Conservation (phyloP, 2,329 filamentous ascomycete genomes). For the Neonectria ditissima region DNA sequence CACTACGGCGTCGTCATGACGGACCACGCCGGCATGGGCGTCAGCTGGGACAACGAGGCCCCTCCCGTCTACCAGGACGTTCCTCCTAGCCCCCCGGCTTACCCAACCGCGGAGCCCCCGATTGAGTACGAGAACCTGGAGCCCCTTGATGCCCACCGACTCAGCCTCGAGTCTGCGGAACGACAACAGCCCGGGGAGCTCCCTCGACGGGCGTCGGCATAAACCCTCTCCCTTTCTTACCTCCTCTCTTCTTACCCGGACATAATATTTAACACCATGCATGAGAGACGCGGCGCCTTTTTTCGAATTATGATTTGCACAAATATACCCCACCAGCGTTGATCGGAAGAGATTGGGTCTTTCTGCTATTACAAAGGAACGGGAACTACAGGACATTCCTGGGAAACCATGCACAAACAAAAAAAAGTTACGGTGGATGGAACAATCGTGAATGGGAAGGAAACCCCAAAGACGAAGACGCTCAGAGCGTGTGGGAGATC, state of each 20-base stretch:
- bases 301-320: constrained; percentile 36
- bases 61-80: constrained; percentile 96
- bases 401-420: constrained; percentile 34
- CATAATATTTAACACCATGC: constrained; percentile 34
- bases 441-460: constrained; percentile 29
- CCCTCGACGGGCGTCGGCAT: constrained; percentile 29
- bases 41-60: constrained; percentile 97
- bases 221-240: constrained; percentile 1
- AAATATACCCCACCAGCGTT: constrained; percentile 47
- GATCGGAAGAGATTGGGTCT: constrained; percentile 37
- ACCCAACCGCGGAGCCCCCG: constrained; percentile 57
- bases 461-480: constrained; percentile 29
- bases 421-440: constrained; percentile 26
- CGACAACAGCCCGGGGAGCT: constrained; percentile 18
- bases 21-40: constrained; percentile 85
- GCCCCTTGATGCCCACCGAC: constrained; percentile 46
- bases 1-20: constrained; percentile 88
- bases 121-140: constrained; percentile 56
- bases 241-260: constrained; percentile 26
- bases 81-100: constrained; percentile 83
- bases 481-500: constrained; percentile 5
- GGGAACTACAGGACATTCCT: constrained; percentile 43
- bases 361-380: constrained; percentile 42
- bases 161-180: constrained; percentile 34
- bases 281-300: constrained; percentile 43